Evolutionary conservation across 1,284 basidiomycete genomes (phyloP), one percentile per base, ranked within the genome.

Genomic region (Cerrena zonata): DNA sequence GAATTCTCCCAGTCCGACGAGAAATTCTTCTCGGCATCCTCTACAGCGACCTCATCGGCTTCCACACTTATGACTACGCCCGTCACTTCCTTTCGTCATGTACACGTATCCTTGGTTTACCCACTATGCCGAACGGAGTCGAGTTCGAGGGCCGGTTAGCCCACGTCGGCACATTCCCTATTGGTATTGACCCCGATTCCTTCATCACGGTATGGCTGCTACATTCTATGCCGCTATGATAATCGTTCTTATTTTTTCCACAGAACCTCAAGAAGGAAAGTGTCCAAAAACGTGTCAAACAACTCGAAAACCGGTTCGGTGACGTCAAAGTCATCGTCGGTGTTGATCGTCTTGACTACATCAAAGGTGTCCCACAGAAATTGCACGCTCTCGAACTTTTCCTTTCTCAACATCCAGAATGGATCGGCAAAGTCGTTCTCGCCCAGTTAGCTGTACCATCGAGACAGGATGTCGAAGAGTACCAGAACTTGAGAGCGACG

Each of bases 41-140:
- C 13, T 93, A 95, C 67, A 97, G 92, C 64, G 96, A 99, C 66
- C 79, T 99, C 56, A 92, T 97, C 60, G 94, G 94, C 45, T 99
- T 99, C 81, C 95, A 99, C 74, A 99, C 96, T 1, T 99, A 97
- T 69, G 96, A 99, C 71, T 99, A 99, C 65, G 95, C 95, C 1
- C 92, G 96, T 23, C 95, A 99, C 70, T 99, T 99, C 80, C 77
- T 99, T 38, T 97, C 94, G 1, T 95, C 94, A 30, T 98, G 95
- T 70, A 97, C 95, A 2, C 89, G 96, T 45, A 95, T 99, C 58
- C 84, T 99, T 21, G 90, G 89, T 25, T 75, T 98, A n/a, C 87
- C 93, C 3, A 97, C 95, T 1, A 94, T 97, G 86, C 95, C 95
- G 4, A 99, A 99, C 66, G 94, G 95, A 48, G 89, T 97, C 61